Conservation (phyloP, 495 filamentous ascomycete genomes). For the Penicillium mononematosum region DNA sequence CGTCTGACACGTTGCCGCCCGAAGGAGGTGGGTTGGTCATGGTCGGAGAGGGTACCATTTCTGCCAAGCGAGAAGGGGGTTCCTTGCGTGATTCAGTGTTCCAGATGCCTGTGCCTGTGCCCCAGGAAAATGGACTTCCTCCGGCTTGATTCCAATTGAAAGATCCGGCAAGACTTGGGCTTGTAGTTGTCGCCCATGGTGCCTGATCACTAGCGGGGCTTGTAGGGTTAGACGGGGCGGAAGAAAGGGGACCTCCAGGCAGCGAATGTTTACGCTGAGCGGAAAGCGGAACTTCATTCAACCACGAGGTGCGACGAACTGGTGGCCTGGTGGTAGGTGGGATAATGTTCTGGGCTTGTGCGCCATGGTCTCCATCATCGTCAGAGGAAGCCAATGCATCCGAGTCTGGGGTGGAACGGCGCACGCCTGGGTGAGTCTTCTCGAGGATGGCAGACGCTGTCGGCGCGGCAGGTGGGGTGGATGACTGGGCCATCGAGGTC, state of each 20-base stretch:
- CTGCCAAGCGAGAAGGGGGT: slow-evolving; percentile 67
- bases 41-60: slow-evolving; percentile 76
- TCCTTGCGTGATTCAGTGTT: slow-evolving; percentile 71
- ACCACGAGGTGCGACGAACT: slow-evolving; percentile 53
- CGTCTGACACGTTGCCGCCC: slow-evolving; percentile 42
- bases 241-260: slow-evolving; percentile 61
- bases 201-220: slow-evolving; percentile 69
- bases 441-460: slow-evolving; percentile 66
- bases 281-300: slow-evolving; percentile 49
- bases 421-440: slow-evolving; percentile 62
- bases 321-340: slow-evolving; percentile 39
- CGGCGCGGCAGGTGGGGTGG: slow-evolving; percentile 27
- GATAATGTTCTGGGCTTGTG: slow-evolving; percentile 35
- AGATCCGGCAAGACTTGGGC: slow-evolving; percentile 48
- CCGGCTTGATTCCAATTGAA: slow-evolving; percentile 60
- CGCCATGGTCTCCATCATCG: slow-evolving; percentile 67
- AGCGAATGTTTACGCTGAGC: slow-evolving; percentile 52
- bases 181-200: slow-evolving; percentile 58
- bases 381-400: slow-evolving; percentile 92
- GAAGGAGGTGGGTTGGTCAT: slow-evolving; percentile 57
- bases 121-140: slow-evolving; percentile 65
- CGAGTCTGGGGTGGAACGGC: slow-evolving; percentile 86
- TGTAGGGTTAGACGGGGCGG: slow-evolving; percentile 71
- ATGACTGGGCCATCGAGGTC: slow-evolving; percentile 20
- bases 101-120: slow-evolving; percentile 74